phyloP scores from a whole-genome alignment of 2,329 filamentous ascomycete species.

The Diaporthe sp. region DNA sequence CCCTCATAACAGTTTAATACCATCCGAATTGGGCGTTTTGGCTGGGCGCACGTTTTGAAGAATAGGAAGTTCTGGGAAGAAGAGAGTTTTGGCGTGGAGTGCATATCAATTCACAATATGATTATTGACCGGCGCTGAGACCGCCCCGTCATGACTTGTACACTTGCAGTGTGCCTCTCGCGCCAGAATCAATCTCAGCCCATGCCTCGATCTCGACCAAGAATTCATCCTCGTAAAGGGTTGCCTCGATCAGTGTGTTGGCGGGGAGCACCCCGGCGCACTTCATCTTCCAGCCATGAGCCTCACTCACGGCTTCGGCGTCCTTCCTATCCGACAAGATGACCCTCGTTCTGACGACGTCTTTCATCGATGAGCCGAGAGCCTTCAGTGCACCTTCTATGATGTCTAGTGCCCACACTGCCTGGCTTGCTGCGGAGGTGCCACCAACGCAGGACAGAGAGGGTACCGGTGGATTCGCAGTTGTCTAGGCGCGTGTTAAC shows the following conservation, averaged over 20 bases:
- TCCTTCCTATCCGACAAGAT: conserved; percentile 46
- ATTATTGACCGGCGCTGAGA: background rate
- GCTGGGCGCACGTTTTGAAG: background rate
- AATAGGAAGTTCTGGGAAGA: no score
- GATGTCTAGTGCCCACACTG: conserved; percentile 49
- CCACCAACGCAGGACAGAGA: conserved; percentile 45
- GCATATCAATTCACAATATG: background rate
- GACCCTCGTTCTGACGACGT: conserved; percentile 49
- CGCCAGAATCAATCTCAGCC: conserved; percentile 43
- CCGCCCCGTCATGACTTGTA: conserved; percentile 2
- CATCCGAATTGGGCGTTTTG: background rate
- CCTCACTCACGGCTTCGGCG: conserved; percentile 47
- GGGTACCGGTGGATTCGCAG: conserved; percentile 47
- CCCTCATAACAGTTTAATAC: background rate
- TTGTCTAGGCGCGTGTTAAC: conserved; percentile 43
- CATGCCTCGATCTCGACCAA: conserved; percentile 45
- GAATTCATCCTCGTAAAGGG: conserved; percentile 41
- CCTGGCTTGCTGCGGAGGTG: conserved; percentile 46
- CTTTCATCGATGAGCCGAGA: conserved; percentile 47
- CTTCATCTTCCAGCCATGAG: conserved; percentile 49
- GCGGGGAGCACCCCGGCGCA: conserved; percentile 44
- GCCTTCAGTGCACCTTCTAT: conserved; percentile 46
- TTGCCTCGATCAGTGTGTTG: conserved; percentile 42
- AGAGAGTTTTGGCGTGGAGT: background rate
- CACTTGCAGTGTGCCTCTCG: conserved; percentile 23